Evolutionary conservation across 2,329 filamentous ascomycete species (phyloP).

Genomic region (Drechslerella coelobrocha): DNA sequence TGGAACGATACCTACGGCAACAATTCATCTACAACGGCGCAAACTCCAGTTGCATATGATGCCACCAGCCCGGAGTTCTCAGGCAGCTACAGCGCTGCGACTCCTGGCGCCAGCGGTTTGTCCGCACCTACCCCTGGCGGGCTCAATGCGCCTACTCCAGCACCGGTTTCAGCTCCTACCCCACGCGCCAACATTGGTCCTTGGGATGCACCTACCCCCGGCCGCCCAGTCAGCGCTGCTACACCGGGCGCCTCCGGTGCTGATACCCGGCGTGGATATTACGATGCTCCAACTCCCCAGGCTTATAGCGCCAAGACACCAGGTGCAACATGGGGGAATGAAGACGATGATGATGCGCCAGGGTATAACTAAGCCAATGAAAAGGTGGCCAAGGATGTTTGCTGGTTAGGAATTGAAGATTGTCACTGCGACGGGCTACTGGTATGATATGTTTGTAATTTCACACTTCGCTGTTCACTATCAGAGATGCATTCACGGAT

Average conservation of each 20-base stretch:
- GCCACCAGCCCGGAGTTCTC: conserved; percentile 55
- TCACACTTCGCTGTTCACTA: background rate
- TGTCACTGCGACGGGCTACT: background rate
- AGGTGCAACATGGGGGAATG: conserved; percentile 44
- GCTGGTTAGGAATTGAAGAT: no score
- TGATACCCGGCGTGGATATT: conserved; percentile 59
- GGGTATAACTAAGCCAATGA: conserved; percentile 21
- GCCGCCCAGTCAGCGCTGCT: conserved; percentile 63
- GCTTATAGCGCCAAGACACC: conserved; percentile 61
- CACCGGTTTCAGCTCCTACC: conserved; percentile 70
- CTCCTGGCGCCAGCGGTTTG: conserved; percentile 68
- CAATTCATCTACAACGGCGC: conserved; percentile 58
- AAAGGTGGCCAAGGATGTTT: background rate
- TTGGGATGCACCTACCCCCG: conserved; percentile 61
- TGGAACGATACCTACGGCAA: conserved; percentile 66
- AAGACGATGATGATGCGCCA: conserved; percentile 44
- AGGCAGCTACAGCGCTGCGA: conserved; percentile 63
- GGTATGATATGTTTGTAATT: conserved; percentile 1
- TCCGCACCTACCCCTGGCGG: conserved; percentile 76
- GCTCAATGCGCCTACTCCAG: conserved; percentile 59
- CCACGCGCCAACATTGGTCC: conserved; percentile 67
- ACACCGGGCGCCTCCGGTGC: conserved; percentile 60
- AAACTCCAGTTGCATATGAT: conserved; percentile 54
- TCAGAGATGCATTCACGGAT: background rate
- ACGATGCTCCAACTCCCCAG: conserved; percentile 68